Base-by-base conservation (phyloP, 2,329 filamentous ascomycete species). In the Cladobotryum protrusum region DNA sequence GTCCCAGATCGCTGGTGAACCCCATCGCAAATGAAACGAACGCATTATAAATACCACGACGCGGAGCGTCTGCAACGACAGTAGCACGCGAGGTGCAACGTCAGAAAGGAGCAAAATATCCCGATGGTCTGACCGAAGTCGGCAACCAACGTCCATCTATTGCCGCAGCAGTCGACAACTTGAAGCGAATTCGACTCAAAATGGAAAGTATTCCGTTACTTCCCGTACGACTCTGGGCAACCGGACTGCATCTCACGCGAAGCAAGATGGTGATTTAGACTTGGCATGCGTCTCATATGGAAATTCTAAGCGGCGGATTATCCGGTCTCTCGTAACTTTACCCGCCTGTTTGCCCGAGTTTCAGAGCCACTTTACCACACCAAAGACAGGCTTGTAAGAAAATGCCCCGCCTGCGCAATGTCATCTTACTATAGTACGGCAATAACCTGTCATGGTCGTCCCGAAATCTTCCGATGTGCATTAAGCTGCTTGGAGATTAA, bases 1-100 rank as follows among this genome's bases (percentile, higher is more conserved):
- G 44, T 8, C 24, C 24, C 24, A 29, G 24, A 51, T 51, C 49
- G 43, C 40, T 51, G 45, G 40, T 35, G 39, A 47, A 41, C 35
- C 45, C 52, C 49, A 54, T 52, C 54, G 47, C 58, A 59, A 59
- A 58, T 56, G 52, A 59, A 60, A 50, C 56, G 46, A 54, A 54
- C 45, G 52, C 50, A 60, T 63, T 63, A 63, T 63, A 63, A 63
- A 60, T 60, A 63, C 52, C 49, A 54, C 56, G 53, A 54, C 50
- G 53, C 54, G 52, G 51, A 55, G 50, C 57, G 42, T 34, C 13
- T 15, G 48, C 39, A 41, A 17, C 43, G 33, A 13, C 39, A 37
- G 44, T 39, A 34, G 35, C 36, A 29, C 11, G 20, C 19, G 35
- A 44, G 45, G 42, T 43, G 40, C 29, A 44, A 41, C 49, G 35